Base-by-base conservation (phyloP, 2,329 filamentous ascomycete species). In the Arthrobotrys pseudoclavata region DNA sequence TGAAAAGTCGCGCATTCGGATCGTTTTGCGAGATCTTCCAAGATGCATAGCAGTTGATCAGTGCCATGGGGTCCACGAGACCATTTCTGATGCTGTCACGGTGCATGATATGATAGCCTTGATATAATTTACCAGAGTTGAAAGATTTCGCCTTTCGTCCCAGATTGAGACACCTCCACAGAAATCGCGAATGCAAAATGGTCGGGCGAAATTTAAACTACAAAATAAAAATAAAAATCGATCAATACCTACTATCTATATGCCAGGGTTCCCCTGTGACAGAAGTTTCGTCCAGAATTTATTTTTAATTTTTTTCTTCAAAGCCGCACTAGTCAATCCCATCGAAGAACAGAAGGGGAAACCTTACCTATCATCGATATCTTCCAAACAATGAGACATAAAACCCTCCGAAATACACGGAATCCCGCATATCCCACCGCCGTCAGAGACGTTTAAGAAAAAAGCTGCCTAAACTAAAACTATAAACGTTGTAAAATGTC, bases 361-460 rank as follows among this genome's bases (percentile, higher is more conserved):
- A 13, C 2, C 9, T 18, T 10, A n/a, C 47, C 64, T 20, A 50
- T 13, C 64, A 55, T 70, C 45, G 31, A 62, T 45, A 62, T 42
- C 3, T 42, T 31, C 6, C 18, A 18, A 9, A 53, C 40, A 24
- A 29, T 34, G 45, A 42, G 29, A 45, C 29, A 70, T 18, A 18
- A 18, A 53, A 53, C 31, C 4, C 57, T 62, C 57, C 67, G 55
- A 42, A 53, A 70, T 70, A 24, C n/a, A 53, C 66, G 66, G 66
- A 53, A 50, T 26, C 40, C 57, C 57, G 52, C 20, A 45, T 45
- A 45, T 45, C 18, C 42, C 42, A 45, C 26, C n/a, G 22, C 26
- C 50, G 26, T 53, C 50, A 29, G 20, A 52, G 24, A 15, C 2
- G 47, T 40, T 40, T 40, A 53, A 53, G 20, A 31, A 53, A 22